Percentiles rank a stretch among this genome's conserved stretches.
Conservation (phyloP, 129 eudicot species). For the Centaurea solstitialis region DNA sequence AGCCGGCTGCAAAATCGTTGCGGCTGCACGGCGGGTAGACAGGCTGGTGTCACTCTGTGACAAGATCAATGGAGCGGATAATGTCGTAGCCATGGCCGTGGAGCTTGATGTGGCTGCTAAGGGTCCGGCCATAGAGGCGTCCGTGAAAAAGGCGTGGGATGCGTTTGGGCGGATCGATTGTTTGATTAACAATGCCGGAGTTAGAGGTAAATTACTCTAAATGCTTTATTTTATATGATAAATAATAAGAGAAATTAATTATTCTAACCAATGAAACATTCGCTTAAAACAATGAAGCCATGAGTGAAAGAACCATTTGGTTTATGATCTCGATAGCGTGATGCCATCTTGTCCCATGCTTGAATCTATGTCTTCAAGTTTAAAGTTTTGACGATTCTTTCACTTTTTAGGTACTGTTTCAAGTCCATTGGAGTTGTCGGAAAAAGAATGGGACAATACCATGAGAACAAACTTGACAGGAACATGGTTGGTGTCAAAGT, state of each 20-base stretch:
- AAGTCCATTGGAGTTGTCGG: constrained; percentile 53
- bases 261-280: no score
- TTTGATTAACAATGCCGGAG: constrained; percentile 62
- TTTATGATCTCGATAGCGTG: no score
- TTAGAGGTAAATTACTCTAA: constrained; percentile 42
- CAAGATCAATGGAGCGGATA: constrained; percentile 28
- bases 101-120: constrained; percentile 25
- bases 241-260: no score
- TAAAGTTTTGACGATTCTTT: not conserved
- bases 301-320: no score
- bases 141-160: constrained; percentile 32
- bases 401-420: constrained; percentile 47
- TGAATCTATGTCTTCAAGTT: no score
- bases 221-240: not conserved
- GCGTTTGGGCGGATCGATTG: constrained; percentile 41
- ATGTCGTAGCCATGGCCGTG: constrained; percentile 12
- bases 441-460: constrained; percentile 66
- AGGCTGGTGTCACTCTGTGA: constrained; percentile 61
- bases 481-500: constrained; percentile 48
- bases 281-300: no score
- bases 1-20: constrained; percentile 61
- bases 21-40: constrained; percentile 74
- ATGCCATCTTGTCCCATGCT: no score
- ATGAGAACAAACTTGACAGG: constrained; percentile 65
- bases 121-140: constrained; percentile 31